Evolutionary conservation across 768 basidiomycete genomes (phyloP).

Genomic region (Leccinum fibrillosum): DNA sequence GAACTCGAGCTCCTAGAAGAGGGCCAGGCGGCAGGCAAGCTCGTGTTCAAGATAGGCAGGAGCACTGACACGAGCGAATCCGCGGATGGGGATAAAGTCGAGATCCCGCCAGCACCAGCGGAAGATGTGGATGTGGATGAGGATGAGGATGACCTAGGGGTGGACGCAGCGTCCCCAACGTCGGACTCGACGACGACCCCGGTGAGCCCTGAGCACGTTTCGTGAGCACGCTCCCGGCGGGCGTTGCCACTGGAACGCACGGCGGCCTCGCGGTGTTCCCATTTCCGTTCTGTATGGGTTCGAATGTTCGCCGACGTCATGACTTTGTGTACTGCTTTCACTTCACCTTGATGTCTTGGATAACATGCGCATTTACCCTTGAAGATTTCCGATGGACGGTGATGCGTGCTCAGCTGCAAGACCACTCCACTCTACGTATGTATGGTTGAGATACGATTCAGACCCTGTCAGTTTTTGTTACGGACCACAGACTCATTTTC

Average conservation of each 20-base stretch:
- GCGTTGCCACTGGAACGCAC: neutral
- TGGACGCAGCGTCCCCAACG: neutral
- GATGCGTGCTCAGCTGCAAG: neutral
- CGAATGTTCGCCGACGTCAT: neutral
- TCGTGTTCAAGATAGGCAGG: conserved; percentile 27
- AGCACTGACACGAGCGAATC: conserved; percentile 1
- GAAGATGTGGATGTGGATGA: neutral
- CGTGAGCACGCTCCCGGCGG: neutral
- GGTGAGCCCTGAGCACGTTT: neutral
- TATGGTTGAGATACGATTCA: neutral
- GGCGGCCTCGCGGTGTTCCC: neutral
- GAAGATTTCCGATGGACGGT: neutral
- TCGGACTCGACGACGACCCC: conserved; percentile 3
- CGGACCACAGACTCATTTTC: neutral
- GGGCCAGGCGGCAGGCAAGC: conserved; percentile 29
- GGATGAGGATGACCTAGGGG: neutral
- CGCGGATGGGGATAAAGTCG: neutral
- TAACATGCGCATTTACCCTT: conserved; percentile 2
- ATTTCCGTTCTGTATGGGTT: conserved; percentile 1
- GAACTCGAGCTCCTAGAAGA: conserved; percentile 32
- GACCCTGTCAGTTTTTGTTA: neutral
- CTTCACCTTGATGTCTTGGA: conserved; percentile 5
- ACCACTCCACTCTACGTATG: neutral
- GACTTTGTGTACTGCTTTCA: conserved; percentile 1
- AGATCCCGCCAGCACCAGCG: neutral